Base-by-base conservation (phyloP, 306 rosid genomes). In the Pachyrhizus erosus region DNA sequence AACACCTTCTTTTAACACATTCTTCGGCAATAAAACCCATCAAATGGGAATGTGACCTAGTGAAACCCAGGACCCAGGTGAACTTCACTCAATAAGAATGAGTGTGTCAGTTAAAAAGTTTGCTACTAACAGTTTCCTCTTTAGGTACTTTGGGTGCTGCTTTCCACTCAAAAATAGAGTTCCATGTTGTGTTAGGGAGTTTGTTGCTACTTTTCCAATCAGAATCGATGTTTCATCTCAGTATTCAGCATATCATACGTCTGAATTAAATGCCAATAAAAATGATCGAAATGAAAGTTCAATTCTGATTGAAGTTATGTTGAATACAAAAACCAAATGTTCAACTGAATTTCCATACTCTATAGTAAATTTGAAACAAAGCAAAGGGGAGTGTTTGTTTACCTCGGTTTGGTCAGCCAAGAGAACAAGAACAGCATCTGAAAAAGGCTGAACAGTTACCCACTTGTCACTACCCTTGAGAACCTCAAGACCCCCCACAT, bases 341-440 rank as follows among this genome's bases (percentile, higher is more conserved):
- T 51, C 5, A 65, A 81, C 12, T 34, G 29, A 73, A 48, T 58
- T 42, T 45, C 61, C 14, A 76, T 10, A 17, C 6, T 49, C 21
- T 49, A 18, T 20, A 7, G 26, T 8, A 20, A 8, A 21, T 9
- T 21, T 21, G 13, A 3, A 55, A 23, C 2, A 26, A 15, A 31
- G 12, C 6, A 31, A 64, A 31, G 23, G 70, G 70, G 23, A 51
- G 15, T 24, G 2, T 75, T 15, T 33, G n/a, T 48, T 70, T 82
- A 95, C 99, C 99, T 95, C 98, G 24, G 94, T 91, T 81, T 95
- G 99, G 52, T 95, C 99, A 67, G 87, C 92, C 80, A 95, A 80
- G 26, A 95, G 86, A 84, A 93, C 97, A 78, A 95, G 91, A 86
- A 95, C 73, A 86, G 98, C 93, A 65, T 88, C 88, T 2, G 87